phyloP scores from a whole-genome alignment of 768 basidiomycete species.

The Tephrocybe sp. region DNA sequence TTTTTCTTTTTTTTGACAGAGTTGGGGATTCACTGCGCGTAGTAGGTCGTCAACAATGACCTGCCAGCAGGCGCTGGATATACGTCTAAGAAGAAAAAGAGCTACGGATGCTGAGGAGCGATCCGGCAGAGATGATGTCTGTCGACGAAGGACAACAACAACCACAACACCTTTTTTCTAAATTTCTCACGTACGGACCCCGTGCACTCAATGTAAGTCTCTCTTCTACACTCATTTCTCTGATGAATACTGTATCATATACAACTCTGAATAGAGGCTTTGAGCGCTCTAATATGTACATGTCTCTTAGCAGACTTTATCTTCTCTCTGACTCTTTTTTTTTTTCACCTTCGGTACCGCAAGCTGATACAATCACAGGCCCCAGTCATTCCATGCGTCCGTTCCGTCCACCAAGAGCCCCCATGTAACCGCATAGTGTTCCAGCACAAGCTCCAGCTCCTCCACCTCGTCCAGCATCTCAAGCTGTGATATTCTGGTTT shows the following conservation, averaged over 20 bases:
- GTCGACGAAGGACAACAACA: slow-evolving; percentile 41
- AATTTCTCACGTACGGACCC: slow-evolving; percentile 24
- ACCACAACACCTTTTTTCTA: slow-evolving; percentile 15
- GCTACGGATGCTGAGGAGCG: slow-evolving; percentile 45
- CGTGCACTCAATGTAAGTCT: slow-evolving; percentile 16
- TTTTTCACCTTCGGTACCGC: slow-evolving; percentile 1
- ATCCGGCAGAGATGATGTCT: slow-evolving; percentile 37
- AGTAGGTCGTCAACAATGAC: slow-evolving; percentile 83
- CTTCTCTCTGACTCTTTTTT: slow-evolving; percentile 30
- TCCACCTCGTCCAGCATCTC: slow-evolving; percentile 95
- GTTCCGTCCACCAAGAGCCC: slow-evolving; percentile 29
- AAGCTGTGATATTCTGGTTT: slow-evolving; percentile 65
- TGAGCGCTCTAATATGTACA: slow-evolving; percentile 22
- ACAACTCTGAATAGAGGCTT: slow-evolving; percentile 12
- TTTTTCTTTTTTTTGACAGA: slow-evolving; percentile 44
- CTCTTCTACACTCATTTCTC: background rate
- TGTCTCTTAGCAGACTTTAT: slow-evolving; percentile 17
- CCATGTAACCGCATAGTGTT: slow-evolving; percentile 92
- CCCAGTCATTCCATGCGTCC: slow-evolving; percentile 35
- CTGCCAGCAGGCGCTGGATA: slow-evolving; percentile 84
- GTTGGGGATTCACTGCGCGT: slow-evolving; percentile 58
- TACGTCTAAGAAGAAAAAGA: slow-evolving; percentile 42
- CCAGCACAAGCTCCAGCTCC: slow-evolving; percentile 87
- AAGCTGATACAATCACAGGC: slow-evolving; percentile 23
- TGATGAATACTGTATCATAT: slow-evolving; percentile 9